phyloP scores from a whole-genome alignment of 768 basidiomycete genomes.

The Sarcodon sp. region DNA sequence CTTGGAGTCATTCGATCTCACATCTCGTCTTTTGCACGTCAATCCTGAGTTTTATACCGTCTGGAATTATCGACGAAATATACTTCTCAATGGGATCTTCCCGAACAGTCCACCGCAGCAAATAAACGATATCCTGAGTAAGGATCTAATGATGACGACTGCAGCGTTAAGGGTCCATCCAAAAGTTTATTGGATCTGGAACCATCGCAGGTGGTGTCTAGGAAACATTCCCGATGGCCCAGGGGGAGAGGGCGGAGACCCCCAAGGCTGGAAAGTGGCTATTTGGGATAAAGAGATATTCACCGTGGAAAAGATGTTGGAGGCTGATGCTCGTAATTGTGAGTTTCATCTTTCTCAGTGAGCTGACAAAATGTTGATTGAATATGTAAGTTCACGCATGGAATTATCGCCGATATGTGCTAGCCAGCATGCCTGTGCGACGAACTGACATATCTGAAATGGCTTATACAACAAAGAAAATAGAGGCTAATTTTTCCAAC shows the following conservation, averaged over 20 bases:
- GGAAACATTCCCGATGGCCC: slow-evolving; percentile 75
- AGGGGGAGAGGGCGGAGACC: slow-evolving; percentile 21
- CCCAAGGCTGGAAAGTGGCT: slow-evolving; percentile 57
- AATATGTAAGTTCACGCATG: slow-evolving; percentile 71
- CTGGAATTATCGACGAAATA: slow-evolving; percentile 89
- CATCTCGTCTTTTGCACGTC: slow-evolving; percentile 59
- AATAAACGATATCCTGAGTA: slow-evolving; percentile 47
- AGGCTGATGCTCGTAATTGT: slow-evolving; percentile 92
- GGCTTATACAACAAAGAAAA: slow-evolving; percentile 79
- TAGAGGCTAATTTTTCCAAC: slow-evolving; percentile 90
- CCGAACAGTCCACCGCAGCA: slow-evolving; percentile 47
- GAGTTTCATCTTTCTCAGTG: slow-evolving; percentile 13
- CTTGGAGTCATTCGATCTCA: slow-evolving; percentile 63
- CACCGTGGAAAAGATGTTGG: slow-evolving; percentile 87
- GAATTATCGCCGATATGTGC: slow-evolving; percentile 84
- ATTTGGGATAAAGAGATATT: slow-evolving; percentile 81
- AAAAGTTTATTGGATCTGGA: slow-evolving; percentile 99
- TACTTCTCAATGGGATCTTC: slow-evolving; percentile 64
- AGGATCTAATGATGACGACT: slow-evolving; percentile 76
- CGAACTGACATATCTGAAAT: slow-evolving; percentile 57
- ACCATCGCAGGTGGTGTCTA: slow-evolving; percentile 92
- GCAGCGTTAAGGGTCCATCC: slow-evolving; percentile 72
- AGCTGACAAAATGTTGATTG: background rate
- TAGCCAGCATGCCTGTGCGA: slow-evolving; percentile 52
- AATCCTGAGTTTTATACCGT: slow-evolving; percentile 96